Percentiles rank a stretch among this genome's conserved stretches.
phyloP scores from a whole-genome alignment of 495 filamentous ascomycete genomes.

The Lichina pygmaea region DNA sequence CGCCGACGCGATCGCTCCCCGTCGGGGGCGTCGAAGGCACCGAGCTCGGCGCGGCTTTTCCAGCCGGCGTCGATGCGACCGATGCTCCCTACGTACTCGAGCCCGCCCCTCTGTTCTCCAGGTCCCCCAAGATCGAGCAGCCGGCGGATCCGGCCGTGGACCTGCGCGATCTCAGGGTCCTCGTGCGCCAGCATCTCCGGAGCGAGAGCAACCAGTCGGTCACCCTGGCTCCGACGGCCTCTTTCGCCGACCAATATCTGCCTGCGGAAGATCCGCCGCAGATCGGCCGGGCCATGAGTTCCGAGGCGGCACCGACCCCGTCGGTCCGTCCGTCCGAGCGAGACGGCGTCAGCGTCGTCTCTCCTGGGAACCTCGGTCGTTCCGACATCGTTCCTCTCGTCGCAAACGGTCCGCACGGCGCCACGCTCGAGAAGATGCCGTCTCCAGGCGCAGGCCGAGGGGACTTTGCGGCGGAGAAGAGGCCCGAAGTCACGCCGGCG shows the following conservation, averaged over 20 bases:
- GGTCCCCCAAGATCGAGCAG: constrained; percentile 24
- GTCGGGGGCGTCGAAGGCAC: too few relatives aligned
- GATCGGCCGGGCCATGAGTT: not conserved
- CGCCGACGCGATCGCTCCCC: too few relatives aligned
- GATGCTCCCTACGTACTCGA: too few relatives aligned
- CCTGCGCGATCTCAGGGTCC: constrained; percentile 27
- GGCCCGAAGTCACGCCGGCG: too few relatives aligned
- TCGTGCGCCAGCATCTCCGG: constrained; percentile 71
- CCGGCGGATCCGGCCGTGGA: constrained; percentile 35
- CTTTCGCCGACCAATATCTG: not conserved
- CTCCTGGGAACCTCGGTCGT: not conserved
- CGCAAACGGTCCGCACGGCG: not conserved
- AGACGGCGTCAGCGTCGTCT: not conserved
- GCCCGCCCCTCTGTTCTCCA: not conserved
- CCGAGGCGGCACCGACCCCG: not conserved
- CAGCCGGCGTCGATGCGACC: too few relatives aligned
- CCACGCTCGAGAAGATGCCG: too few relatives aligned
- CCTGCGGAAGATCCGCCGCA: not conserved
- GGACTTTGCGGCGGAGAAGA: too few relatives aligned
- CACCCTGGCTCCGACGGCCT: not conserved
- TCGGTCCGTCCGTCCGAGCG: not conserved
- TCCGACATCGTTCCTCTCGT: not conserved
- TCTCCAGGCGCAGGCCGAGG: too few relatives aligned
- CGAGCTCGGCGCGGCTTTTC: too few relatives aligned
- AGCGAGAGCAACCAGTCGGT: constrained; percentile 25